A percentile compares a stretch with the other conserved stretches of the same genome.
phyloP scores from a whole-genome alignment of 768 basidiomycete species.

The Coprinopsis sp. region DNA sequence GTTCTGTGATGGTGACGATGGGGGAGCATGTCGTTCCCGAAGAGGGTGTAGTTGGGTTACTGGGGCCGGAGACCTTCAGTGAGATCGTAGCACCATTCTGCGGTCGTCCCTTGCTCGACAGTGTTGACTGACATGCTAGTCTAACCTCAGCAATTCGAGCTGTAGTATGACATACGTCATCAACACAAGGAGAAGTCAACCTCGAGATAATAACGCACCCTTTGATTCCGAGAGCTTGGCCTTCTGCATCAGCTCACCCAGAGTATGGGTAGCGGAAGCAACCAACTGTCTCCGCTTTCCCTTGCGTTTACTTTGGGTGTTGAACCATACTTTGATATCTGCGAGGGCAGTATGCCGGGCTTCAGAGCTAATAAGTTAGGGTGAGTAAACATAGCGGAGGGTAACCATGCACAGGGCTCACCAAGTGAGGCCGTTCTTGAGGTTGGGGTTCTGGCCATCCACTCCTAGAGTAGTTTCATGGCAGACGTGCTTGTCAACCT shows the following conservation, averaged over 20 bases:
- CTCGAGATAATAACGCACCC: neutral
- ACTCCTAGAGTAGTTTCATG: constrained; percentile 58
- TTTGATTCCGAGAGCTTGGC: constrained; percentile 35
- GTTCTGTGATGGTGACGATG: neutral
- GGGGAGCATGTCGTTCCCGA: neutral
- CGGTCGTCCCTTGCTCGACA: constrained; percentile 33
- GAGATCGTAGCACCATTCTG: constrained; percentile 36
- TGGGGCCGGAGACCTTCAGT: constrained; percentile 24
- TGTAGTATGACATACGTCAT: constrained; percentile 8
- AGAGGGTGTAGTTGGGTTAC: constrained; percentile 1
- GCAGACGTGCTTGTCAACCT: constrained; percentile 45
- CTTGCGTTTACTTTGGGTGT: constrained; percentile 60
- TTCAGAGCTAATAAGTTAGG: constrained; percentile 30
- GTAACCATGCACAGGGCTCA: constrained; percentile 31
- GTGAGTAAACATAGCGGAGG: constrained; percentile 1
- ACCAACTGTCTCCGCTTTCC: constrained; percentile 51
- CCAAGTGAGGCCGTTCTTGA: constrained; percentile 50
- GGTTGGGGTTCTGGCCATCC: constrained; percentile 69
- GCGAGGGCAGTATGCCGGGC: constrained; percentile 35
- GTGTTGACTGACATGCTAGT: constrained; percentile 36
- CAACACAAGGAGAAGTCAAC: neutral
- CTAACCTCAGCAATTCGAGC: constrained; percentile 38
- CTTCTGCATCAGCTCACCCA: constrained; percentile 50
- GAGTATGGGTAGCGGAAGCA: constrained; percentile 43
- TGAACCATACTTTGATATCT: constrained; percentile 54